These are phyloP conservation scores for Eucalyptus coolabah DNA, from an alignment of 345 rosid species.

Conservation along the genomic window DNA sequence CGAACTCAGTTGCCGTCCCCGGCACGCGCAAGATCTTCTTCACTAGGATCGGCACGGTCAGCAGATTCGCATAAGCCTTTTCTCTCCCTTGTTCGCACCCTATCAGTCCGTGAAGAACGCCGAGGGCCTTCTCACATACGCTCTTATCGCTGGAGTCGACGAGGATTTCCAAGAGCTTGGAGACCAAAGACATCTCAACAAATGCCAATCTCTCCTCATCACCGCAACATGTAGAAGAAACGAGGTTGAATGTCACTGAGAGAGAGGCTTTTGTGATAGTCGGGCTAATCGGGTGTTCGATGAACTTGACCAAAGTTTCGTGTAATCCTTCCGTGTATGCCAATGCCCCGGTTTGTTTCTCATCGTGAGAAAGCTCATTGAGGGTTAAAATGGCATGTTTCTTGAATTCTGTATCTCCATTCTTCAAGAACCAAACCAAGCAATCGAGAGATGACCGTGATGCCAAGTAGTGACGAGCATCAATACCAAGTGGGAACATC, in stretches of 20 bases:
- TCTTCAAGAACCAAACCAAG: slow-evolving; percentile 17
- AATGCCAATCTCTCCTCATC: slow-evolving; percentile 1
- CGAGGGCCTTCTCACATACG: slow-evolving; percentile 19
- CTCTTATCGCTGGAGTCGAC: slow-evolving; percentile 13
- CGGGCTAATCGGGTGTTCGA: slow-evolving; percentile 13
- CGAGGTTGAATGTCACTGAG: slow-evolving; percentile 11
- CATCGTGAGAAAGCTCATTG: slow-evolving; percentile 9
- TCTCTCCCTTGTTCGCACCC: slow-evolving; percentile 18
- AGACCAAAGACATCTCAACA: slow-evolving; percentile 13
- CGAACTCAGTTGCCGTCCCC: slow-evolving; percentile 12
- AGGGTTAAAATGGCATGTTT: slow-evolving; percentile 13
- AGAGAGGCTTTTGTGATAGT: slow-evolving; percentile 23
- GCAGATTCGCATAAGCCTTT: slow-evolving; percentile 14
- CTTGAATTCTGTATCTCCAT: slow-evolving; percentile 3
- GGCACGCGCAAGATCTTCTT: slow-evolving; percentile 36
- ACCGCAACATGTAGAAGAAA: not conserved
- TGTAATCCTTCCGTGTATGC: slow-evolving; percentile 4
- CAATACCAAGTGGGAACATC: slow-evolving; percentile 28
- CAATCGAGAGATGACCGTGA: slow-evolving; percentile 11
- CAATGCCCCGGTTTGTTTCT: not conserved
- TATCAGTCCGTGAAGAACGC: slow-evolving; percentile 15
- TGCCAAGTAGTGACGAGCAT: slow-evolving; percentile 8
- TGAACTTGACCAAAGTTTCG: slow-evolving; percentile 1
- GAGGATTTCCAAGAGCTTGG: slow-evolving; percentile 6
- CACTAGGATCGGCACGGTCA: slow-evolving; percentile 30